phyloP scores from a whole-genome alignment of 139 green algal genomes.

The Tetratostichococcus sp. region DNA sequence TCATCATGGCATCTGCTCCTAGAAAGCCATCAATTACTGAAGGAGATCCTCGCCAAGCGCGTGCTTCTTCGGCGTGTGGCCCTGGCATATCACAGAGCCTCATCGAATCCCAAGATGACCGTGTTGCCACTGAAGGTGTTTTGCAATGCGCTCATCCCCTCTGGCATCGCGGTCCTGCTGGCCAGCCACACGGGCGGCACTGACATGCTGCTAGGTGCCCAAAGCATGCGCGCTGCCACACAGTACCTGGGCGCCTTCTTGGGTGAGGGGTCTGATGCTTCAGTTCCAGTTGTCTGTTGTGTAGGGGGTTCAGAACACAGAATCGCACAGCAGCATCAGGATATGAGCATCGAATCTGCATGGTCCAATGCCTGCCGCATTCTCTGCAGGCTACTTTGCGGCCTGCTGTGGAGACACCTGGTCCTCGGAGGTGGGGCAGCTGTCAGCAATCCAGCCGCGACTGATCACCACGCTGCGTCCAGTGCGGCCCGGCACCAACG shows the following conservation, averaged over 20 bases:
- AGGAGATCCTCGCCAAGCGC: too few species aligned
- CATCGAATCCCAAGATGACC: background rate
- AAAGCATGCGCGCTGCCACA: background rate
- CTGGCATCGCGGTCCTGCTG: conserved; percentile 11
- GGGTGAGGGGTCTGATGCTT: conserved; percentile 7
- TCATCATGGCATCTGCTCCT: too few species aligned
- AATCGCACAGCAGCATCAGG: too few species aligned
- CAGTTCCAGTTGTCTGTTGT: background rate
- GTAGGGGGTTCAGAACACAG: too few species aligned
- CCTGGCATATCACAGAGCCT: too few species aligned
- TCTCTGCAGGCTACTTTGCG: conserved; percentile 58
- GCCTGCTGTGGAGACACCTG: conserved; percentile 92
- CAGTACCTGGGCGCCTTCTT: conserved; percentile 12
- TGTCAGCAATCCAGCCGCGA: conserved; percentile 53
- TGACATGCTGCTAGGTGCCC: conserved; percentile 10
- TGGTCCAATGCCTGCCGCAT: too few species aligned
- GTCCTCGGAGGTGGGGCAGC: conserved; percentile 82
- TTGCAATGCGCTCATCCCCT: conserved; percentile 40
- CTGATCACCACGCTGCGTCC: conserved; percentile 81
- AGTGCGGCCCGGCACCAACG: conserved; percentile 41
- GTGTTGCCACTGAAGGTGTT: conserved; percentile 11
- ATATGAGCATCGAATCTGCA: too few species aligned
- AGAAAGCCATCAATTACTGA: too few species aligned
- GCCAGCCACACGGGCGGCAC: conserved; percentile 13
- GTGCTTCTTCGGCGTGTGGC: too few species aligned